These are phyloP conservation scores for Leishmania tarentolae DNA, from an alignment of 208 protist species.

Conservation along the genomic window DNA sequence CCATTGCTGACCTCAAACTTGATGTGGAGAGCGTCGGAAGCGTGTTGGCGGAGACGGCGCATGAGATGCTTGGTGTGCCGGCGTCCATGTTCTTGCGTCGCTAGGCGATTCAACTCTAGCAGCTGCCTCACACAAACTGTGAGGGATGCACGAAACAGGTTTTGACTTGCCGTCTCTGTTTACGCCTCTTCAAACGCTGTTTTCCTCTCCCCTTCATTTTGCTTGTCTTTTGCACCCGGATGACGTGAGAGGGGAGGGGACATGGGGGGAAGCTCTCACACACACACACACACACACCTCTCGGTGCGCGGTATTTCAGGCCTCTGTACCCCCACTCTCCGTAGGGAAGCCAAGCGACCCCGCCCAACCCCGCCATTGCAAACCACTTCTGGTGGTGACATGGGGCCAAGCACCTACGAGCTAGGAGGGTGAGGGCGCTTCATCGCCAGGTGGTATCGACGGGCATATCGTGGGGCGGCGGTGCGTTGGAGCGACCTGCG, in stretches of 20 bases:
- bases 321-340: not conserved
- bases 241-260: too few relatives aligned
- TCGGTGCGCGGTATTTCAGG: not conserved
- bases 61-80: constrained; percentile 30
- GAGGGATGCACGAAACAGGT: not conserved
- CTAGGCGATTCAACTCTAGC: constrained; percentile 7
- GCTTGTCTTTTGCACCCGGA: not conserved
- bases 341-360: not conserved
- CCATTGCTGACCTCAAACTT: constrained; percentile 56
- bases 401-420: not conserved
- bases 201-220: not conserved
- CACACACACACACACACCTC: too few relatives aligned
- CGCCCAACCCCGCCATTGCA: not conserved
- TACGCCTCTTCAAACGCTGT: not conserved
- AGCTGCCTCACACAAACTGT: not conserved
- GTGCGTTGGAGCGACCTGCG: not conserved
- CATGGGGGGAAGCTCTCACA: too few relatives aligned
- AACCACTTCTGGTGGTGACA: not conserved
- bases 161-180: not conserved
- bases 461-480: not conserved
- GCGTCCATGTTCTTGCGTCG: constrained; percentile 20
- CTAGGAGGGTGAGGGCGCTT: not conserved
- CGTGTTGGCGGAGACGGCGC: constrained; percentile 35
- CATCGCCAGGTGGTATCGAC: not conserved
- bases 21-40: constrained; percentile 46